Evolutionary conservation across 495 filamentous ascomycete species (phyloP).

Genomic region (Stereocaulon alpinum): DNA sequence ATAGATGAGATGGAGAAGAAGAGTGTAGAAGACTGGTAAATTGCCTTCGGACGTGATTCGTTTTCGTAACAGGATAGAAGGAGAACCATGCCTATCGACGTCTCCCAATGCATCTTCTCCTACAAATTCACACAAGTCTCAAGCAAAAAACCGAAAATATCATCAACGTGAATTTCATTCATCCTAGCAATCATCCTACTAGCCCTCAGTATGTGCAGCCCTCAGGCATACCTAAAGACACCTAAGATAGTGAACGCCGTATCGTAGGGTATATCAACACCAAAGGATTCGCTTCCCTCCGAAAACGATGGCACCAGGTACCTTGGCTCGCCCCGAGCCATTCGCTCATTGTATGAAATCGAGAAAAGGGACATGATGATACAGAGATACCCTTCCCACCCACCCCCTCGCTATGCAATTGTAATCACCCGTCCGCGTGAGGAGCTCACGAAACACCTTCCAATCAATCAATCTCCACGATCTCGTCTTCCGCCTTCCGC

Average conservation of each 20-base stretch:
- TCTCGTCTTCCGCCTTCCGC: slow-evolving; percentile 15
- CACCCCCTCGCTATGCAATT: neutral
- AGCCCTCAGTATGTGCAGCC: neutral
- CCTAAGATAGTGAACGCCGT: neutral
- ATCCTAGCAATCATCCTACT: neutral
- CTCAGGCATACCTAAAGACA: neutral
- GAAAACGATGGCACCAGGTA: neutral
- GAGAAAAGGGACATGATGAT: neutral
- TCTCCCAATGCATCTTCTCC: neutral
- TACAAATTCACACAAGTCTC: neutral
- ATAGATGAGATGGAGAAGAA: too few species aligned
- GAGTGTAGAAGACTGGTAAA: too few species aligned
- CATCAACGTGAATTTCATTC: neutral
- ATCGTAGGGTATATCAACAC: neutral
- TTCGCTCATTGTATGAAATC: neutral
- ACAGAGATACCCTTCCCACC: neutral
- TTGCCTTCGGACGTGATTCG: too few species aligned
- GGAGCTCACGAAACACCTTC: neutral
- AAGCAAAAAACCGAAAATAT: neutral
- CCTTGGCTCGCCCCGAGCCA: neutral
- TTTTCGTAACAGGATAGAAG: too few species aligned
- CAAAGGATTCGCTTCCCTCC: neutral
- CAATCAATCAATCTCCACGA: slow-evolving; percentile 17
- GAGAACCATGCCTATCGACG: neutral
- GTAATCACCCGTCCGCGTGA: neutral